phyloP scores from a whole-genome alignment of 345 rosid species.

The Iberis pinnata region DNA sequence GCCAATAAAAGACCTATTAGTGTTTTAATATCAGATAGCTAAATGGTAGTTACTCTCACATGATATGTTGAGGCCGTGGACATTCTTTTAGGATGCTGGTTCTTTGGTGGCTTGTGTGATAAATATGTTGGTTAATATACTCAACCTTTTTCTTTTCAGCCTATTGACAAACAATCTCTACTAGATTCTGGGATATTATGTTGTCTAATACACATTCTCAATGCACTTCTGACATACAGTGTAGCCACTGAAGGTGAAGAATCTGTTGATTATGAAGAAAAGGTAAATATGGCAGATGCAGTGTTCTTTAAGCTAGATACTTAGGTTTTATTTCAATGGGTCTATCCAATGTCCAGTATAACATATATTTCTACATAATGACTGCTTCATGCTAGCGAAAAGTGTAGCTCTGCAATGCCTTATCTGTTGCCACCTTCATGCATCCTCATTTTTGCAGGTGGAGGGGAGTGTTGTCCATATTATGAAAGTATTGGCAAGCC shows the following conservation, averaged over 20 bases:
- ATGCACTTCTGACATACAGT: constrained; percentile 58
- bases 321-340: constrained; percentile 54
- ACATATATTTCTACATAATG: neutral
- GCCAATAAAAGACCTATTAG: neutral
- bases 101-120: constrained; percentile 10
- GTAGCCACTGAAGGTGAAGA: constrained; percentile 35
- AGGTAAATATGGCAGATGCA: constrained; percentile 38
- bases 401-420: no score
- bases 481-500: constrained; percentile 93
- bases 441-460: constrained; percentile 46
- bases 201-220: constrained; percentile 83
- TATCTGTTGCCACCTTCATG: neutral
- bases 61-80: no score
- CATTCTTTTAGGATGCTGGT: constrained; percentile 6
- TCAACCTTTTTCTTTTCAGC: constrained; percentile 48
- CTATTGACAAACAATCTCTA: constrained; percentile 89
- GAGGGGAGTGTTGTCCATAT: constrained; percentile 94
- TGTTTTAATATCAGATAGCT: neutral
- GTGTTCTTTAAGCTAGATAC: constrained; percentile 47
- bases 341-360: neutral
- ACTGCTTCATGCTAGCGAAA: constrained; percentile 11
- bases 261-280: constrained; percentile 32
- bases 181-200: constrained; percentile 98
- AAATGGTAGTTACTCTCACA: constrained; percentile 3
- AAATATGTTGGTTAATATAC: no score